Evolutionary conservation across 1,284 basidiomycete species (phyloP).

Genomic region (Marasmius sp.): DNA sequence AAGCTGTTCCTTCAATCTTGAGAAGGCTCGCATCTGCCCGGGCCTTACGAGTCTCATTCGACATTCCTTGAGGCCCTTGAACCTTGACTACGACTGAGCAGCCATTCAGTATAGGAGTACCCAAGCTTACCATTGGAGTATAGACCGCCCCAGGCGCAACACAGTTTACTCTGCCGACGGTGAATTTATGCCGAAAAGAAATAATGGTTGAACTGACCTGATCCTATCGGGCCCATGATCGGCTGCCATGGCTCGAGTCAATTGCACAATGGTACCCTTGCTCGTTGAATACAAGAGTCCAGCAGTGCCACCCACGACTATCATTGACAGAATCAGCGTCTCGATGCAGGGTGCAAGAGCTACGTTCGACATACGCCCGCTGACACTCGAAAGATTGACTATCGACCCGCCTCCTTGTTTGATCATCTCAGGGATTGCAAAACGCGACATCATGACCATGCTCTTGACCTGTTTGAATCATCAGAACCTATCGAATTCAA

Average conservation of each 20-base stretch:
- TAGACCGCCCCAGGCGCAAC: constrained; percentile 9
- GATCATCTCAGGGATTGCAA: constrained; percentile 17
- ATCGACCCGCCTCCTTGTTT: constrained; percentile 16
- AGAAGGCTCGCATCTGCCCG: constrained; percentile 2
- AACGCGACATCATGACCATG: constrained; percentile 20
- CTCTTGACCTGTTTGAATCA: constrained; percentile 13
- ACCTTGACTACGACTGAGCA: neutral
- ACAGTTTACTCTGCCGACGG: neutral
- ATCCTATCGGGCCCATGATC: constrained; percentile 7
- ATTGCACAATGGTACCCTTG: constrained; percentile 6
- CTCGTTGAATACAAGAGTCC: constrained; percentile 7
- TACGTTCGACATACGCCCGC: neutral
- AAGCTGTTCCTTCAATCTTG: constrained; percentile 8
- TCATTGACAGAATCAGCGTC: neutral
- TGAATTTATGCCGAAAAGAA: neutral
- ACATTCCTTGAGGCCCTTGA: constrained; percentile 3
- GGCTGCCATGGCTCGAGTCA: constrained; percentile 9
- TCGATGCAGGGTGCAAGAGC: neutral
- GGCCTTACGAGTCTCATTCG: constrained; percentile 3
- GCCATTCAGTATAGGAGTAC: neutral
- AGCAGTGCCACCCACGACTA: constrained; percentile 4
- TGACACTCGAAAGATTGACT: constrained; percentile 16
- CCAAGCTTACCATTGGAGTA: constrained; percentile 5
- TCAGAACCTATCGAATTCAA: neutral
- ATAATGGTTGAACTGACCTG: neutral